Evolutionary conservation across 805 yeast species (phyloP).

Genomic region (Suhomyces faveliae): DNA sequence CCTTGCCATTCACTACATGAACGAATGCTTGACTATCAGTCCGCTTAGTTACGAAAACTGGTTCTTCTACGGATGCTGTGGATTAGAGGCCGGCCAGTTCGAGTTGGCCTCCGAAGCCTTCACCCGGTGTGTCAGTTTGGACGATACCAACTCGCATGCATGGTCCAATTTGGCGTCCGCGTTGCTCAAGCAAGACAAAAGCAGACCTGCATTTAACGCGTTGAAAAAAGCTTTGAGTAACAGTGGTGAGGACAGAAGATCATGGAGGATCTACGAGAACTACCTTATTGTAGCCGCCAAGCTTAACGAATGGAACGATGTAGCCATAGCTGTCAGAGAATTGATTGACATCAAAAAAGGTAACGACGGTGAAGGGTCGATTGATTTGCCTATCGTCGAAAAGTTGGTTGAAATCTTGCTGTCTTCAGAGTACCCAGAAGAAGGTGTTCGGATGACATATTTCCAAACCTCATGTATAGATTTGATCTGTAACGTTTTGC

Average conservation of each 20-base stretch:
- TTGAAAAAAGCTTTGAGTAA: conserved; percentile 72
- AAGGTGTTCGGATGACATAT: conserved; percentile 41
- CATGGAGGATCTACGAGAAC: conserved; percentile 92
- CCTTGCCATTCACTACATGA: conserved; percentile 62
- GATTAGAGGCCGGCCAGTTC: conserved; percentile 68
- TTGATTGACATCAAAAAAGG: conserved; percentile 57
- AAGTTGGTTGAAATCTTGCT: conserved; percentile 66
- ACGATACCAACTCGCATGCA: conserved; percentile 73
- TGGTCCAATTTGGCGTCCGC: conserved; percentile 94
- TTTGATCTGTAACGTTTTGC: conserved; percentile 66
- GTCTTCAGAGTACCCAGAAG: conserved; percentile 44
- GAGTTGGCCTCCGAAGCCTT: conserved; percentile 88
- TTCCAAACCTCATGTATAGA: conserved; percentile 71
- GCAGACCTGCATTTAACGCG: conserved; percentile 81
- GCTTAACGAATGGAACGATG: conserved; percentile 86
- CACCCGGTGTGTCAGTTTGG: conserved; percentile 83
- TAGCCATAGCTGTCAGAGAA: conserved; percentile 67
- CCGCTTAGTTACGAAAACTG: conserved; percentile 80
- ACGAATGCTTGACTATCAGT: conserved; percentile 69
- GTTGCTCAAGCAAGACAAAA: conserved; percentile 58
- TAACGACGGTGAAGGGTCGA: conserved; percentile 57
- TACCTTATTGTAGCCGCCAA: conserved; percentile 78
- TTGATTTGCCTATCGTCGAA: conserved; percentile 76
- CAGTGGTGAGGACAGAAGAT: conserved; percentile 62
- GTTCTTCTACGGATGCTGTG: conserved; percentile 91